Base-by-base conservation (phyloP, 352 stramenopile species). In the Paralagenidium karlingii region DNA sequence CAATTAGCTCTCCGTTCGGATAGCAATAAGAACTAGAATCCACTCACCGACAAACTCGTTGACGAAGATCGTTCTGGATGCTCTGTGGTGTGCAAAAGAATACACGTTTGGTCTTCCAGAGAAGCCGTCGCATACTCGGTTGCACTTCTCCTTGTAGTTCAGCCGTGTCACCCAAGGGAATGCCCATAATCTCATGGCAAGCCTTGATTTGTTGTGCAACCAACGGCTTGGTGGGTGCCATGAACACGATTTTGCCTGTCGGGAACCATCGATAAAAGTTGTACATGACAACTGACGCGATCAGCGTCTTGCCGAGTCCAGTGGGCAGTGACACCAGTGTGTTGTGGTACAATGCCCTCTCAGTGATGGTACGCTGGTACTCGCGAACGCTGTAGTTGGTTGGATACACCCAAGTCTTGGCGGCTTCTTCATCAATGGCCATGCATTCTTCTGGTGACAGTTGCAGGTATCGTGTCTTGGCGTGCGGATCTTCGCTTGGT, bases 41-140 rank as follows among this genome's bases (percentile, higher is more conserved):
- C n/a, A n/a, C n/a, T n/a, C n/a, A n/a, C n/a, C n/a, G n/a, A 30
- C 78, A 94, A 6, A 90, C 64, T 5, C 70, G 66, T 16, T 70
- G 57, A 26, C 91, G 58, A 26, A 98, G 60, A 55, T 99, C 96
- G 44, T 98, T 99, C 43, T 95, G 65, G 34, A 98, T 66, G 27
- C 89, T 98, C 62, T 99, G 96, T 4, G 96, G 96, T 18, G 96
- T 99, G 52, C 94, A 98, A 50, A 97, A 99, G 60, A 99, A 98
- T 20, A 99, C 86, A 8, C 92, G 82, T 43, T 91, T 91, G 18
- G 81, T 65, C 13, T 63, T 53, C 95, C 95, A 99, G 1, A 98
- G 63, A 34, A 75, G 45, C 13, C 73, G 63, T 8, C 95, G 73
- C 30, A 55, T 67, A 8, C 60, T 31, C 11, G 73, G 68, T 19